Evolutionary conservation across 192 early-diverging fungal species (phyloP).

Genomic region (Linnemannia schmuckeri): DNA sequence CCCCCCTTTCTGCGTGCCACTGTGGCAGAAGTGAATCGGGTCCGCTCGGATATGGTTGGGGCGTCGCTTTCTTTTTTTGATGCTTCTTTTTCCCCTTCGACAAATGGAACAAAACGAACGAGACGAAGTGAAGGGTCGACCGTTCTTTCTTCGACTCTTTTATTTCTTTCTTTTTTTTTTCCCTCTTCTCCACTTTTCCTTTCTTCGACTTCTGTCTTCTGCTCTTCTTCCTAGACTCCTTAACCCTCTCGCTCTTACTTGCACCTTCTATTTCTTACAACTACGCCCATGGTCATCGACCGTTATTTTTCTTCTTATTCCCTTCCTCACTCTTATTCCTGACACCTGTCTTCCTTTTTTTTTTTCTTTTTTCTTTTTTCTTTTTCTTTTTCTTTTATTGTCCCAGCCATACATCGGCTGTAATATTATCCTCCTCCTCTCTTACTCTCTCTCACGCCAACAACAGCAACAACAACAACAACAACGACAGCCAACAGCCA

Average conservation of each 20-base stretch:
- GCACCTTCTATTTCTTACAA: neutral
- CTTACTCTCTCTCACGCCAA: neutral
- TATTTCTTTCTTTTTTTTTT: neutral
- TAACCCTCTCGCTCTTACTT: neutral
- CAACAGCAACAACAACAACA: neutral
- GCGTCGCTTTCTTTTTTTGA: neutral
- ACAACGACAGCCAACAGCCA: no score
- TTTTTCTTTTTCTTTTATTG: neutral
- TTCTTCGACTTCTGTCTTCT: neutral
- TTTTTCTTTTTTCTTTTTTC: neutral
- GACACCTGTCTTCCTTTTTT: neutral
- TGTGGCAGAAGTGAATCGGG: no score
- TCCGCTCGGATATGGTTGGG: no score
- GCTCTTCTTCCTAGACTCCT: neutral
- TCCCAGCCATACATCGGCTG: neutral
- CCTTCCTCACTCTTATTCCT: neutral
- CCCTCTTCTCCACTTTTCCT: neutral
- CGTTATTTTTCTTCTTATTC: neutral
- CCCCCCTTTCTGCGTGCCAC: no score
- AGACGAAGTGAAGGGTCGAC: neutral
- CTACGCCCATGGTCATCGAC: neutral
- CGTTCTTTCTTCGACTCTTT: neutral
- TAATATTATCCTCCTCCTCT: neutral
- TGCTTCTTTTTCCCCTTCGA: neutral
- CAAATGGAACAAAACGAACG: neutral